Evolutionary conservation across 306 rosid species (phyloP).

Genomic region (Acmispon strigosus): DNA sequence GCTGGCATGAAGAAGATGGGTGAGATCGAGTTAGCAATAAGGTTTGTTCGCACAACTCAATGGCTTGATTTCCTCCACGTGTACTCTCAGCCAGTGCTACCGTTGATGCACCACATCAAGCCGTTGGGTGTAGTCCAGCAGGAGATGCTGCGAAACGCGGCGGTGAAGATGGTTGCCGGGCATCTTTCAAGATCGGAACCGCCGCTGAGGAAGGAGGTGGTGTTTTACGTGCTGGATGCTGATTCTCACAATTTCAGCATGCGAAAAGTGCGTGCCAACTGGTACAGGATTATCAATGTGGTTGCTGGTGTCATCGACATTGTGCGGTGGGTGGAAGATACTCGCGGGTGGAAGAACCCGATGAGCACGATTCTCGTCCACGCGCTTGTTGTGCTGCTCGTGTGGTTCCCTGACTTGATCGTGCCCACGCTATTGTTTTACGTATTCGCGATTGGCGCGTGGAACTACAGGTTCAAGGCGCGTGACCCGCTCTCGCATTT

Average conservation of each 20-base stretch:
- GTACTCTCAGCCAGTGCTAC: slow-evolving; percentile 64
- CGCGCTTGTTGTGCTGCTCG: slow-evolving; percentile 53
- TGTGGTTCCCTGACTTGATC: slow-evolving; percentile 87
- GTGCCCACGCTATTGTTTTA: slow-evolving; percentile 58
- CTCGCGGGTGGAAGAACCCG: slow-evolving; percentile 80
- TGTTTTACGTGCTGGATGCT: slow-evolving; percentile 63
- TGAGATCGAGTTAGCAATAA: slow-evolving; percentile 66
- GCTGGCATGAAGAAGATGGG: slow-evolving; percentile 69
- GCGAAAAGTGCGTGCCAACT: slow-evolving; percentile 72
- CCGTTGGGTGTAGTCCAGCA: slow-evolving; percentile 72
- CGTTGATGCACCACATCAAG: slow-evolving; percentile 77
- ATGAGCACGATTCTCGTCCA: slow-evolving; percentile 68
- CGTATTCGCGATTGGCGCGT: slow-evolving; percentile 50
- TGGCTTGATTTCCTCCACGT: slow-evolving; percentile 64
- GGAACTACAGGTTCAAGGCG: slow-evolving; percentile 68
- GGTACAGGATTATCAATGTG: slow-evolving; percentile 58
- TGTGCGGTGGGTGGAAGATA: slow-evolving; percentile 61
- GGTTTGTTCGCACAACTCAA: slow-evolving; percentile 45
- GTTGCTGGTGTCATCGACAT: slow-evolving; percentile 46
- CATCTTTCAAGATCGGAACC: slow-evolving; percentile 76
- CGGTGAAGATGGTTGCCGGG: slow-evolving; percentile 55
- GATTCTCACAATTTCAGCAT: slow-evolving; percentile 72
- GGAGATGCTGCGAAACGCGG: slow-evolving; percentile 49
- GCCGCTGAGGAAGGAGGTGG: slow-evolving; percentile 55
- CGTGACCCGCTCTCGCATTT: slow-evolving; percentile 49